Evolutionary conservation across 495 filamentous ascomycete species (phyloP).

Genomic region (Daldinia caldariorum): DNA sequence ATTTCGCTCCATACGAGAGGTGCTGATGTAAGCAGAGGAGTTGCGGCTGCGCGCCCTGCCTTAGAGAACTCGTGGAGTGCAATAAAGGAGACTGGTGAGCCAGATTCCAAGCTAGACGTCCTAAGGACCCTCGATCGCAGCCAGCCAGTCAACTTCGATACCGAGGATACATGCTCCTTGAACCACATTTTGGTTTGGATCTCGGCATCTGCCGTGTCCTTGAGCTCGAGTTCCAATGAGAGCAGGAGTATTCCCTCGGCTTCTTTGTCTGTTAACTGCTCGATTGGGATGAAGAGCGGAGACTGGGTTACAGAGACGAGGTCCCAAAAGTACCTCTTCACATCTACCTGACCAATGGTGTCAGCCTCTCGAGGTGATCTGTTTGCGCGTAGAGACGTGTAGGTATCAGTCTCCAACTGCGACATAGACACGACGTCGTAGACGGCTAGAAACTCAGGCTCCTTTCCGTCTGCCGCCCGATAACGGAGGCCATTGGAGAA

Average conservation of each 20-base stretch:
- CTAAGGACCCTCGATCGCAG: slow-evolving; percentile 71
- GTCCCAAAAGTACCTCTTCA: slow-evolving; percentile 75
- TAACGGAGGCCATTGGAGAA: slow-evolving; percentile 81
- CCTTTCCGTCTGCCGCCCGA: slow-evolving; percentile 67
- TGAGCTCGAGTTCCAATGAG: slow-evolving; percentile 66
- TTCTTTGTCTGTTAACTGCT: slow-evolving; percentile 66
- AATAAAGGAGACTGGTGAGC: slow-evolving; percentile 64
- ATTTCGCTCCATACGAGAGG: slow-evolving; percentile 68
- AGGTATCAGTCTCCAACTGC: slow-evolving; percentile 70
- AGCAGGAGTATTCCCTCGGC: slow-evolving; percentile 70
- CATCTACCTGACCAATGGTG: slow-evolving; percentile 77
- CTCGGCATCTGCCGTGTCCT: slow-evolving; percentile 61
- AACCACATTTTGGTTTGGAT: slow-evolving; percentile 73
- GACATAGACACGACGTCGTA: slow-evolving; percentile 83
- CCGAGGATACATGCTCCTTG: slow-evolving; percentile 76
- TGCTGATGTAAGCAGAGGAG: slow-evolving; percentile 67
- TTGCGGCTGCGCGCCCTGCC: slow-evolving; percentile 67
- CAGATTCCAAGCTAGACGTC: slow-evolving; percentile 63
- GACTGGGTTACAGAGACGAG: slow-evolving; percentile 64
- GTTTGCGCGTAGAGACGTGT: slow-evolving; percentile 73
- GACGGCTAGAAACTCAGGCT: slow-evolving; percentile 76
- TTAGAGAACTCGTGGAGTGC: slow-evolving; percentile 76
- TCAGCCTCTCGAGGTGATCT: slow-evolving; percentile 77
- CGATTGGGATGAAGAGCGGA: slow-evolving; percentile 64
- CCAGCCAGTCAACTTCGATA: slow-evolving; percentile 80